phyloP scores from a whole-genome alignment of 805 yeast genomes.

The Candida namnaoensis region DNA sequence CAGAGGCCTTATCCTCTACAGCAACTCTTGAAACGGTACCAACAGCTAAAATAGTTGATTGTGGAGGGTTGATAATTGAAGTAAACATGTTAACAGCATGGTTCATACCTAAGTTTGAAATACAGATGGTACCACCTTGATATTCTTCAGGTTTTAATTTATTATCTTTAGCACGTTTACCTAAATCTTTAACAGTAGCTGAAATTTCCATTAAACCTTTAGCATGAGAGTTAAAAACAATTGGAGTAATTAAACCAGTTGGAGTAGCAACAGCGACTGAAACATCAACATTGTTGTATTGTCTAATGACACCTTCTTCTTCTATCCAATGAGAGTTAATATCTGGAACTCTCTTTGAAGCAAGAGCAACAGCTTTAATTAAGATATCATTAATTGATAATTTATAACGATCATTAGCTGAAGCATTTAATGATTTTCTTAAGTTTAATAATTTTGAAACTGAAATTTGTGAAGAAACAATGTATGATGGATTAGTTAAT shows the following conservation, averaged over 20 bases:
- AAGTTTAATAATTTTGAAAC: constrained; percentile 88
- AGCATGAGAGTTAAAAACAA: constrained; percentile 78
- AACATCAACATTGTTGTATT: constrained; percentile 85
- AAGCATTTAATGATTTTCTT: constrained; percentile 80
- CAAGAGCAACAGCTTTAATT: constrained; percentile 90
- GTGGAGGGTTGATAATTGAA: constrained; percentile 97
- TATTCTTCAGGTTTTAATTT: constrained; percentile 93
- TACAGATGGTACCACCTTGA: constrained; percentile 99
- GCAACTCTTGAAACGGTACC: constrained; percentile 92
- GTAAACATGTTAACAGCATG: constrained; percentile 88
- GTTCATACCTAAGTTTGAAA: constrained; percentile 99
- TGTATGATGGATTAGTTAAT: constrained; percentile 82
- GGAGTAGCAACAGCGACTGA: constrained; percentile 99
- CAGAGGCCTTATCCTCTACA: constrained; percentile 84
- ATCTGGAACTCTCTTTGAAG: constrained; percentile 84
- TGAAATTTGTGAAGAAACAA: constrained; percentile 79
- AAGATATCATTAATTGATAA: constrained; percentile 90
- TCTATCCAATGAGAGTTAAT: constrained; percentile 94
- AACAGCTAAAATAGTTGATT: constrained; percentile 86
- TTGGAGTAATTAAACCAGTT: constrained; percentile 94
- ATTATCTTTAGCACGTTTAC: constrained; percentile 91
- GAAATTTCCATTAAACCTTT: constrained; percentile 86
- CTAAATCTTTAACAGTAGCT: constrained; percentile 78
- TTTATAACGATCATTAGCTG: constrained; percentile 81
- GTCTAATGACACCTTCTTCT: constrained; percentile 83